phyloP scores from a whole-genome alignment of 495 filamentous ascomycete species.

The Tirmania nivea region DNA sequence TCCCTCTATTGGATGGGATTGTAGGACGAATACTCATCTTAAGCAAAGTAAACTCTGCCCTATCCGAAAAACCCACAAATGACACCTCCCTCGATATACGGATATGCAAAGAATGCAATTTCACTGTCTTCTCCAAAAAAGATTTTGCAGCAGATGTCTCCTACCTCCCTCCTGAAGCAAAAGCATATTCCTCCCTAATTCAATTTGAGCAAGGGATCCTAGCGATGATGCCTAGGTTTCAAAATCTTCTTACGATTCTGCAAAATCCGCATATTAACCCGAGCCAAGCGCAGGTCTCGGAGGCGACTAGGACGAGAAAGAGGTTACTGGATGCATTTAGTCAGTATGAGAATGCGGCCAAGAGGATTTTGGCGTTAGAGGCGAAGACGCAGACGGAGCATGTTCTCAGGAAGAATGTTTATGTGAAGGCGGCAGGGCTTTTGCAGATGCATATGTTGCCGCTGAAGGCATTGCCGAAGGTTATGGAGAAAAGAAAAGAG shows the following conservation, averaged over 20 bases:
- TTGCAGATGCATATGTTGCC: slow-evolving; percentile 84
- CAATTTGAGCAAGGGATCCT: slow-evolving; percentile 84
- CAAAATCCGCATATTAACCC: slow-evolving; percentile 27
- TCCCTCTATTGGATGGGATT: no score
- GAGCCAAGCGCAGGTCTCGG: slow-evolving; percentile 42
- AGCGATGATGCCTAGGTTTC: slow-evolving; percentile 66
- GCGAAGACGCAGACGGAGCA: slow-evolving; percentile 48
- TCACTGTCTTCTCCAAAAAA: slow-evolving; percentile 58
- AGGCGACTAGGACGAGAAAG: slow-evolving; percentile 79
- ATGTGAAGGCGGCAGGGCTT: slow-evolving; percentile 64
- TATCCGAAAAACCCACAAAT: slow-evolving; percentile 38
- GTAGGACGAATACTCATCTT: no score
- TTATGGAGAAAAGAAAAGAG: slow-evolving; percentile 42
- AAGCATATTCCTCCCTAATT: slow-evolving; percentile 56
- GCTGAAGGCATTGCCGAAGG: slow-evolving; percentile 61
- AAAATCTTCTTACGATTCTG: slow-evolving; percentile 47
- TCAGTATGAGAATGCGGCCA: slow-evolving; percentile 71
- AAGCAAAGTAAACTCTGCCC: slow-evolving; percentile 4
- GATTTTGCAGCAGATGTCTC: slow-evolving; percentile 56
- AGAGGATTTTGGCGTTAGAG: slow-evolving; percentile 59
- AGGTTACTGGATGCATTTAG: slow-evolving; percentile 75
- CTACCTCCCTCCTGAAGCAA: slow-evolving; percentile 49
- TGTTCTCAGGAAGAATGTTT: slow-evolving; percentile 62
- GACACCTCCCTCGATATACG: slow-evolving; percentile 57
- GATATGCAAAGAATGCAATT: slow-evolving; percentile 77